These are phyloP conservation scores for Talaromyces verruculosus DNA, from an alignment of 2,329 filamentous ascomycete species.

Conservation along the genomic window DNA sequence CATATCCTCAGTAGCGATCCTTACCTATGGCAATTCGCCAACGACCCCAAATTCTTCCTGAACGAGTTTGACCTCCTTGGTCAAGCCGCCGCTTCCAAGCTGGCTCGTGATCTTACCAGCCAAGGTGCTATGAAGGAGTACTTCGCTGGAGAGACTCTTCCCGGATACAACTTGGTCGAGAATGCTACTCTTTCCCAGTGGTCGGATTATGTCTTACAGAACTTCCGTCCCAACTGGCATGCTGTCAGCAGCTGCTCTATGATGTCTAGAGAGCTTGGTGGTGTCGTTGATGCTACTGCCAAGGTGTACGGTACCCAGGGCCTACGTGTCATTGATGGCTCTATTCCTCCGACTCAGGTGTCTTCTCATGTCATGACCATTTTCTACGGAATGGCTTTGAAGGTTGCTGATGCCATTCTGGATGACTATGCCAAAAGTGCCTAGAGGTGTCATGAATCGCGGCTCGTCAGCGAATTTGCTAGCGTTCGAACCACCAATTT, in stretches of 20 bases:
- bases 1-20: conserved; percentile 29
- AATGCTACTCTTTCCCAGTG: conserved; percentile 29
- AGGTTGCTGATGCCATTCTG: conserved; percentile 22
- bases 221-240: conserved; percentile 35
- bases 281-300: conserved; percentile 34
- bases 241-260: conserved; percentile 36
- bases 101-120: conserved; percentile 28
- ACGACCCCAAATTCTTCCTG: conserved; percentile 30
- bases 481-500: too few relatives aligned
- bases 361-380: conserved; percentile 35
- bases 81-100: conserved; percentile 30
- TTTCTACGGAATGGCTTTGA: conserved; percentile 34
- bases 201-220: conserved; percentile 27
- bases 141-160: not conserved
- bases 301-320: conserved; percentile 35
- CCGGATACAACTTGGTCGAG: not conserved
- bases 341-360: conserved; percentile 36
- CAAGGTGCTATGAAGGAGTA: conserved; percentile 16
- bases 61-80: conserved; percentile 33
- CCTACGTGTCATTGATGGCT: conserved; percentile 40
- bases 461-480: too few relatives aligned
- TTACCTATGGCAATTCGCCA: conserved; percentile 27
- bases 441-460: too few relatives aligned
- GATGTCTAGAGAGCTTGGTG: conserved; percentile 33
- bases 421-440: not conserved